Evolutionary conservation across 257 asterid species (phyloP), one percentile per base, ranked within the genome.

Genomic region (Rehmannia glutinosa): DNA sequence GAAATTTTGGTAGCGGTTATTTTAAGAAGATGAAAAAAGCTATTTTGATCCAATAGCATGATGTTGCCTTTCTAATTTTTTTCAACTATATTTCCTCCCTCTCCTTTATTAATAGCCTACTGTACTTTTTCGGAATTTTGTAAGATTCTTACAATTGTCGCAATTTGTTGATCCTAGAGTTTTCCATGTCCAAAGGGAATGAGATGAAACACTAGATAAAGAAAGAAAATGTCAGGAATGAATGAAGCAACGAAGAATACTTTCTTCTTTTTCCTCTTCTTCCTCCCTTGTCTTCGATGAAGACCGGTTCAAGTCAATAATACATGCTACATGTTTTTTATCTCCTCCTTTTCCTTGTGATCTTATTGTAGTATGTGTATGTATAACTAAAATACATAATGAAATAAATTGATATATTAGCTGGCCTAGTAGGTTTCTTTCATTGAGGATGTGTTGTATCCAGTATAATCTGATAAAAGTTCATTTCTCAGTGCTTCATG

Each of bases 31-130:
- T 15, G 19, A 46, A 38, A 50, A 38, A 21, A 52, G 46, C 19
- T 33, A 23, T 16, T 23, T 49, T 39, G 7, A 17, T 70, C 11
- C 32, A 16, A 20, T 39, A 2, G 21, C 46, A 46, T 39, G 53
- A 10, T 65, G 73, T 15, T 54, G n/a, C 9, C 17, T 65, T 43
- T 73, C n/a, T n/a, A n/a, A n/a, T n/a, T 42, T 43, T 43, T 20
- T 2, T 17, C 6, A 8, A 13, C 9, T 43, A 15, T 30, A 19
- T 19, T 19, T 15, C 25, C 24, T 24, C 43, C 43, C 12, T 36
- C 5, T 36, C 43, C 43, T 36, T 8, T 11, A 5, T 27, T 16
- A 8, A 13, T 12, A 33, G 2, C 50, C 57, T 17, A 21, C 27
- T 46, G 24, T 15, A 20, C 19, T 15, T 36, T 46, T 20, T n/a